Base-by-base conservation (phyloP, 441 rosid genomes). In the Mallotus japonicus region DNA sequence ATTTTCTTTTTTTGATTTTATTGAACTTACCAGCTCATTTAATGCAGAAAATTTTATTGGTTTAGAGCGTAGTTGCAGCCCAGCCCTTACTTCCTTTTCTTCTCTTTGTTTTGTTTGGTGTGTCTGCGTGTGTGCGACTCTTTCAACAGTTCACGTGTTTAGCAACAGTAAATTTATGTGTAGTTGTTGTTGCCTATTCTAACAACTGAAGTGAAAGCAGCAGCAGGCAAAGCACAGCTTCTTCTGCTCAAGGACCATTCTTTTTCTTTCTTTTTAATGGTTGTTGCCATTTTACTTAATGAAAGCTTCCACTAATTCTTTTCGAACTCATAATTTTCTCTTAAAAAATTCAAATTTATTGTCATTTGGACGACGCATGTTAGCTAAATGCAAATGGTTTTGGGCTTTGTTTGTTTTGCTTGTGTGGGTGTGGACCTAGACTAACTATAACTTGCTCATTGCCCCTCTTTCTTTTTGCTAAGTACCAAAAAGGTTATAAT, bases 361-460 rank as follows among this genome's bases (percentile, higher is more conserved):
- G 32, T 28, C 32, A 28, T 28, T 28, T 28, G 32, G 2, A 28
- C 2, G 32, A 28, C 32, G 32, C 32, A 28, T 28, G 32, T 28
- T 28, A 28, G 32, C 32, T 28, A 63, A 56, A 50, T 40, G 55
- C 20, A 42, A 5, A 42, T 42, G 1, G 7, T 8, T 42, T 42
- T 42, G 7, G 10, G 7, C 13, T 42, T 42, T 5, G 8, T 63
- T 24, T 12, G 0, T 1, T 58, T 69, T 72, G 37, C 46, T 53
- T 63, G 40, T 68, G 73, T 28, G 50, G 47, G 14, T 59, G 76
- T 42, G 79, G 84, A 82, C 79, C 75, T 76, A 58, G 10, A 42
- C 46, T 42, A 73, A 56, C 12, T 65, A 65, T 54, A 65, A 32
- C 57, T 68, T 61, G 32, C 55, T 49, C 2, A 1, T 28, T 28